A percentile compares a stretch with the other conserved stretches of the same genome.
These are phyloP conservation scores for Dothidotthia symphoricarpi DNA, from an alignment of 2,329 filamentous ascomycete genomes.

Conservation along the genomic window DNA sequence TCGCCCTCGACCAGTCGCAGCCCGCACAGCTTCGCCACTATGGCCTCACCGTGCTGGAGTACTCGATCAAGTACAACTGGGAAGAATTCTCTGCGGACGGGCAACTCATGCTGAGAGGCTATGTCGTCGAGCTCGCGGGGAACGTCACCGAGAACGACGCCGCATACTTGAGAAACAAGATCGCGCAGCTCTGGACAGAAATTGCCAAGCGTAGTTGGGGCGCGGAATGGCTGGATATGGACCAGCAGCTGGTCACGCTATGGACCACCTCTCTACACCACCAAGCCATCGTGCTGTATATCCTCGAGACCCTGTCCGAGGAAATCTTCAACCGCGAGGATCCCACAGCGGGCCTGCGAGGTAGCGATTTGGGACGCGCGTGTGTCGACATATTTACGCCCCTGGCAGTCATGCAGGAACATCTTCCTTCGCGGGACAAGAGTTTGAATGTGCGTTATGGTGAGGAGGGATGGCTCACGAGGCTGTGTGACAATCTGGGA, in stretches of 20 bases:
- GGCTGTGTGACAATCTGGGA: conserved; percentile 71
- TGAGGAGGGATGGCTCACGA: conserved; percentile 81
- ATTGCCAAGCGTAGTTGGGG: conserved; percentile 91
- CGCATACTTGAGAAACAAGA: conserved; percentile 84
- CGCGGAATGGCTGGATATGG: conserved; percentile 94
- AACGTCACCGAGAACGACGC: conserved; percentile 71
- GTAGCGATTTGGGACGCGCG: conserved; percentile 79
- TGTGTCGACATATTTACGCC: conserved; percentile 95
- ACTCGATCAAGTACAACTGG: conserved; percentile 84
- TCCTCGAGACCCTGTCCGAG: conserved; percentile 89
- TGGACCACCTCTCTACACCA: conserved; percentile 67
- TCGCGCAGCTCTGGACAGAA: conserved; percentile 91
- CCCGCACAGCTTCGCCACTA: conserved; percentile 86
- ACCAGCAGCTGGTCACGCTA: conserved; percentile 73
- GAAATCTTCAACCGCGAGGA: conserved; percentile 93
- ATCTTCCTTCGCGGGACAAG: conserved; percentile 71
- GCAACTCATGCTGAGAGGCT: conserved; percentile 65
- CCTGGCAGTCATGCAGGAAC: conserved; percentile 67
- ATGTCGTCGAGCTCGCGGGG: conserved; percentile 77
- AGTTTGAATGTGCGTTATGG: conserved; percentile 70
- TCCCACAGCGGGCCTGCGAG: conserved; percentile 76
- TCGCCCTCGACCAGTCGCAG: conserved; percentile 74
- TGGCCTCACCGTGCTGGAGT: conserved; percentile 85
- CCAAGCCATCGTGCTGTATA: conserved; percentile 82
- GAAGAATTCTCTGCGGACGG: conserved; percentile 69